Conservation (phyloP, 2,329 filamentous ascomycete genomes). For the Talaromyces verruculosus region DNA sequence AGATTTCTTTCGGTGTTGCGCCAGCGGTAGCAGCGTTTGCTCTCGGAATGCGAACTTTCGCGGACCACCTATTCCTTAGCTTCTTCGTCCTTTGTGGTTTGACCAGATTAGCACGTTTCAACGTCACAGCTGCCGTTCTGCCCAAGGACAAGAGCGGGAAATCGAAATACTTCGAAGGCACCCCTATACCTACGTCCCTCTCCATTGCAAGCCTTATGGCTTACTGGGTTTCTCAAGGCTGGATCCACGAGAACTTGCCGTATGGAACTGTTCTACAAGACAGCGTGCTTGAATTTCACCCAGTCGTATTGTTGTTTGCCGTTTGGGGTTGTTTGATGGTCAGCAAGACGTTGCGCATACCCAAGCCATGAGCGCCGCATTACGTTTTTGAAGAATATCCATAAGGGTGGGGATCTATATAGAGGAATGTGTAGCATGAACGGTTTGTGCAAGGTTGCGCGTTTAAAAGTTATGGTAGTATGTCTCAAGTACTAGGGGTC, state of each 20-base stretch:
- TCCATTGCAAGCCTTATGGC: slow-evolving; percentile 80
- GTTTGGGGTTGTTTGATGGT: slow-evolving; percentile 93
- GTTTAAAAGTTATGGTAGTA: slow-evolving; percentile 9
- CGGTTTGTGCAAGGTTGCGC: neutral
- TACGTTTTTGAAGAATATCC: neutral
- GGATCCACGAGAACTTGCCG: slow-evolving; percentile 77
- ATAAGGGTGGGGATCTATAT: neutral
- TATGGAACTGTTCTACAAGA: slow-evolving; percentile 68
- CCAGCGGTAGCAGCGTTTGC: slow-evolving; percentile 86
- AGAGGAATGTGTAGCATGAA: slow-evolving; percentile 4
- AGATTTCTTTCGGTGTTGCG: slow-evolving; percentile 95
- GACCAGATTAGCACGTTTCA: slow-evolving; percentile 92
- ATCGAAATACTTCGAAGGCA: slow-evolving; percentile 93
- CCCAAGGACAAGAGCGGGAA: slow-evolving; percentile 93
- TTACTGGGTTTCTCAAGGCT: slow-evolving; percentile 80
- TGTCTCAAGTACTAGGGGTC: neutral
- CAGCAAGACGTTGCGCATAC: slow-evolving; percentile 90
- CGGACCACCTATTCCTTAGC: slow-evolving; percentile 76
- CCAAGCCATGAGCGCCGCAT: slow-evolving; percentile 64
- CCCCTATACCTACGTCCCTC: slow-evolving; percentile 88
- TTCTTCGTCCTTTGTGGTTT: slow-evolving; percentile 95
- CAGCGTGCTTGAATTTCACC: slow-evolving; percentile 77
- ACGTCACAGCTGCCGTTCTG: slow-evolving; percentile 84
- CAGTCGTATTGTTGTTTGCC: slow-evolving; percentile 75
- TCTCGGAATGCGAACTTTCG: slow-evolving; percentile 77